Evolutionary conservation across 495 filamentous ascomycete species (phyloP), one percentile per base, ranked within the genome.

Genomic region (Tetracladium setigerum): DNA sequence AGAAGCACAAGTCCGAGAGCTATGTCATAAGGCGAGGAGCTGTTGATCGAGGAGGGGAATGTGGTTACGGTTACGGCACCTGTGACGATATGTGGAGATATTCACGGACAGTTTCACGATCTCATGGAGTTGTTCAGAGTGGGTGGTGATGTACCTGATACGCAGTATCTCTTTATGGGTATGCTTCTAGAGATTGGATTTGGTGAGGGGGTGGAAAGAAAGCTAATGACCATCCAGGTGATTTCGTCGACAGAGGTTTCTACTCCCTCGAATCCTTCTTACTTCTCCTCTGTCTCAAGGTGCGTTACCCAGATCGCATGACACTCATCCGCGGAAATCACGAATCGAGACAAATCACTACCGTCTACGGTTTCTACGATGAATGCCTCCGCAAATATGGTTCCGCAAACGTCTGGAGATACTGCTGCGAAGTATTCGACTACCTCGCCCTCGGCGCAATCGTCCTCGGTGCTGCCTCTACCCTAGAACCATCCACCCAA

Each of bases 341-440:
- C 70, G 92, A 98, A 62, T 95, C 89, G 10, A 78, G 92, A 32
- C 92, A 98, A 61, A 98, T 98, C 61, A 98, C 92, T 16, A 94
- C 86, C 5, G 92, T 98, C 24, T 98, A 98, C 63, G 92, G 92
- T 39, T 98, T 98, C 72, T 98, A 98, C 70, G 92, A 98, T 58
- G 92, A 98, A 62, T 98, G 92, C 58, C 73, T 96, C 42, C 83
- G 94, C 34, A 98, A 98, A 68, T 98, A 98, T 61, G 92, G 92
- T 43, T 92, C 78, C 63, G 92, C 92, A 14, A 98, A 96, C 53
- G 92, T 98, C 1, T 98, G 92, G 92, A 78, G 90, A 41, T 95
- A 98, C 62, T 98, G 92, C 71, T 97, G 92, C 67, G 92, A 98
- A 63, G 88, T 97, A 2, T 98, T 98, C 62, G 92, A 98, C 67